Percentiles rank a stretch among this genome's conserved stretches.
Evolutionary conservation across 2,329 filamentous ascomycete genomes (phyloP).

Genomic region (Xylaria digitata): DNA sequence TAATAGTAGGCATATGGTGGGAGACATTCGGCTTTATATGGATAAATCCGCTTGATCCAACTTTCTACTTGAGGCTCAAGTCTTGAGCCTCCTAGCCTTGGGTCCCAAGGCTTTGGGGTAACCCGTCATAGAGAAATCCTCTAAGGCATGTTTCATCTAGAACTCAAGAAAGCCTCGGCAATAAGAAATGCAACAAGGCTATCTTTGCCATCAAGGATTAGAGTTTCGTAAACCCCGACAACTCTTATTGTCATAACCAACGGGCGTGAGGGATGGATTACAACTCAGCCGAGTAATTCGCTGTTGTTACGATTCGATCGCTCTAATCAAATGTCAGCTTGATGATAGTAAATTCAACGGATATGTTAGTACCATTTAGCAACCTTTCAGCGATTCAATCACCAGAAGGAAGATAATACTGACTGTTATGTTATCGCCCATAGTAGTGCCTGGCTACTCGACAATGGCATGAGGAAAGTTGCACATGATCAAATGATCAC

Average conservation of each 20-base stretch:
- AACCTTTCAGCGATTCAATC: too few species aligned
- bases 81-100: conserved; percentile 18
- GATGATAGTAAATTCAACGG: too few species aligned
- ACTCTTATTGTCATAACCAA: neutral
- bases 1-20: neutral
- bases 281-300: neutral
- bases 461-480: too few species aligned
- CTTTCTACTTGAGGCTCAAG: neutral
- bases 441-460: too few species aligned
- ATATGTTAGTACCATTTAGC: too few species aligned
- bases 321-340: neutral
- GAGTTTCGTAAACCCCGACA: neutral
- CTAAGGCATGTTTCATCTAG: neutral
- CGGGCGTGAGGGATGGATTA: neutral
- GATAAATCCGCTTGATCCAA: neutral
- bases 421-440: too few species aligned
- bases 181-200: neutral
- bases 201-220: neutral
- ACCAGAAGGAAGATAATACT: too few species aligned
- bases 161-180: neutral
- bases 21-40: conserved; percentile 1
- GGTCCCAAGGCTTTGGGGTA: too few species aligned
- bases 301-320: neutral
- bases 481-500: neutral
- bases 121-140: neutral